Percentiles rank a stretch among this genome's conserved stretches.
Conservation (phyloP, 1,284 basidiomycete species). For the Wolfiporia cocos region DNA sequence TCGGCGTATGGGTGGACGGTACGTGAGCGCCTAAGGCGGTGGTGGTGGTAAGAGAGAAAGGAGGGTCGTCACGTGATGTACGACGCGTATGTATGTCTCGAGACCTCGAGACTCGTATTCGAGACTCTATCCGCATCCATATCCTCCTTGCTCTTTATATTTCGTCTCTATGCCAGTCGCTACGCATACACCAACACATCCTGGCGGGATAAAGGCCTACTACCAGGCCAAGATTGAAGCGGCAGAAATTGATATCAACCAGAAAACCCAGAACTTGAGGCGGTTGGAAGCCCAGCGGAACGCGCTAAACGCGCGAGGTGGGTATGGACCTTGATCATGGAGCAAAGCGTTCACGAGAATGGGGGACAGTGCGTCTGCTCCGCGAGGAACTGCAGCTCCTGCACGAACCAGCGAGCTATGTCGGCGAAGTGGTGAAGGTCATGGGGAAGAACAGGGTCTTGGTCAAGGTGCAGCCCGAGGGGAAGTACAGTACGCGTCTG, state of each 20-base stretch:
- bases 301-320: conserved; percentile 92
- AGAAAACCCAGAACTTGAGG: conserved; percentile 94
- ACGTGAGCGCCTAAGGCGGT: too few relatives aligned
- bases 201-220: conserved; percentile 78
- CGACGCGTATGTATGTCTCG: conserved; percentile 2
- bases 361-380: conserved; percentile 66
- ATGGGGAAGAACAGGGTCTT: conserved; percentile 99
- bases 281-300: conserved; percentile 96
- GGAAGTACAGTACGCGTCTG: conserved; percentile 83
- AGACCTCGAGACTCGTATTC: background rate
- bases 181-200: conserved; percentile 39
- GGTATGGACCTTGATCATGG: background rate
- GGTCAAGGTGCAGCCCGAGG: conserved; percentile 98
- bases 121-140: background rate
- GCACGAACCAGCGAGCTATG: conserved; percentile 96
- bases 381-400: conserved; percentile 93
- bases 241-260: conserved; percentile 88
- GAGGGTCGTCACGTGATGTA: conserved; percentile 1
- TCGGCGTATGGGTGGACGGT: too few relatives aligned
- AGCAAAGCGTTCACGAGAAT: background rate
- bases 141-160: background rate
- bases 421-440: conserved; percentile 96
- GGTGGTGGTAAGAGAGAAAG: too few relatives aligned
- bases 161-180: conserved; percentile 44
- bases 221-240: conserved; percentile 96